Evolutionary conservation across 805 yeast genomes (phyloP).

Genomic region (Isabelozyma heimii): DNA sequence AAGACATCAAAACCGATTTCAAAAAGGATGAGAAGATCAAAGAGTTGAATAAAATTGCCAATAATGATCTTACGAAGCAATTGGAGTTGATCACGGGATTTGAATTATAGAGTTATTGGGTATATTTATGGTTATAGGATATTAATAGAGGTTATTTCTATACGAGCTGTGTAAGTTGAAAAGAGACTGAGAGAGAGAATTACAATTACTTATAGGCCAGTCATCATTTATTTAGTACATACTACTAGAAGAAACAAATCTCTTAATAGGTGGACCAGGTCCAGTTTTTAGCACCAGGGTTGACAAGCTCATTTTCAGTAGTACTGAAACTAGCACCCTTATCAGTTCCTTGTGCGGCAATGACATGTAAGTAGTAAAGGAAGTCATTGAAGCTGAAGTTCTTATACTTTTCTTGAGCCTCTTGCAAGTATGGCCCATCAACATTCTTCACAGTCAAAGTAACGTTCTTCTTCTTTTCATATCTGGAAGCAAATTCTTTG

Average conservation of each 20-base stretch:
- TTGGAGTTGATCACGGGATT: conserved; percentile 48
- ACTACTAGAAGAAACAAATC: neutral
- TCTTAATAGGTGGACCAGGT: conserved; percentile 24
- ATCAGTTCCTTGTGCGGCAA: conserved; percentile 17
- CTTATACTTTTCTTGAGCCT: conserved; percentile 24
- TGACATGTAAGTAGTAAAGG: conserved; percentile 21
- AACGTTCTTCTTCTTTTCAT: conserved; percentile 37
- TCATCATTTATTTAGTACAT: too few species aligned
- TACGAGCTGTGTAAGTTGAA: neutral
- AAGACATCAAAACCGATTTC: conserved; percentile 35
- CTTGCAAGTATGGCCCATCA: conserved; percentile 25
- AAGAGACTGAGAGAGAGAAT: too few species aligned
- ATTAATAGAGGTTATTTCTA: neutral
- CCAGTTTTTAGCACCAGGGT: conserved; percentile 37
- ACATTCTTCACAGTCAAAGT: conserved; percentile 28
- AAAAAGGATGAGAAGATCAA: conserved; percentile 31
- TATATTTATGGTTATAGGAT: neutral
- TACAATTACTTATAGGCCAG: too few species aligned
- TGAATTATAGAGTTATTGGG: conserved; percentile 17
- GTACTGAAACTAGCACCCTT: conserved; percentile 16
- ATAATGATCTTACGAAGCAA: conserved; percentile 44
- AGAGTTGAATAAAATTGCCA: conserved; percentile 27
- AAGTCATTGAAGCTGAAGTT: conserved; percentile 30
- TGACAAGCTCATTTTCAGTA: conserved; percentile 30
- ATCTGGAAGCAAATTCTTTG: conserved; percentile 35